phyloP scores from a whole-genome alignment of 2,329 filamentous ascomycete species.

The Beauveria sp. region DNA sequence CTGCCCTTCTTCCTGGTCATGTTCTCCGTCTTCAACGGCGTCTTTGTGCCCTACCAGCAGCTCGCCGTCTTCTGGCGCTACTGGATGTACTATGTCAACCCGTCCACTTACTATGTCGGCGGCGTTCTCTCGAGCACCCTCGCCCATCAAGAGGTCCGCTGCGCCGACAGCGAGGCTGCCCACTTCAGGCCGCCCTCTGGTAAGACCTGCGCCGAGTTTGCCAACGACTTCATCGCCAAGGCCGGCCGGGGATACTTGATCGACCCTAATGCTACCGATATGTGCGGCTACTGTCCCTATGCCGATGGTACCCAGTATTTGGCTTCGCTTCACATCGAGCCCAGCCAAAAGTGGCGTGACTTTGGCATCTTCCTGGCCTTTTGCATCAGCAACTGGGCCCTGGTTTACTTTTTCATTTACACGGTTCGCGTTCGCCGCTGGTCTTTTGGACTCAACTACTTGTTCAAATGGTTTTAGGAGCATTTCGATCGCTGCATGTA shows the following conservation, averaged over 20 bases:
- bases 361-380: slow-evolving; percentile 69
- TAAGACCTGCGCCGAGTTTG: slow-evolving; percentile 59
- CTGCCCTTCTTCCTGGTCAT: slow-evolving; percentile 78
- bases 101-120: slow-evolving; percentile 63
- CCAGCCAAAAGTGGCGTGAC: slow-evolving; percentile 57
- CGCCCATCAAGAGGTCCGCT: slow-evolving; percentile 39
- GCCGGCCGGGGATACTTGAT: slow-evolving; percentile 52
- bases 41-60: slow-evolving; percentile 58
- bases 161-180: slow-evolving; percentile 31
- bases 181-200: slow-evolving; percentile 54
- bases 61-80: slow-evolving; percentile 66
- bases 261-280: slow-evolving; percentile 47
- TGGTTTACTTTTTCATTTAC: slow-evolving; percentile 74
- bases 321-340: slow-evolving; percentile 40
- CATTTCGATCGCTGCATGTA: not conserved
- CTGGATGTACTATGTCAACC: slow-evolving; percentile 63
- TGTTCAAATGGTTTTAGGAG: slow-evolving; percentile 10
- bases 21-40: slow-evolving; percentile 69
- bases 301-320: slow-evolving; percentile 52
- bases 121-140: slow-evolving; percentile 61
- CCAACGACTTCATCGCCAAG: slow-evolving; percentile 45
- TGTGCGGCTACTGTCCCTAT: slow-evolving; percentile 67
- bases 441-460: slow-evolving; percentile 8
- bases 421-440: slow-evolving; percentile 21
- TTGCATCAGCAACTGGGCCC: slow-evolving; percentile 59